These are phyloP conservation scores for Boletus subcaerulescens DNA, from an alignment of 768 basidiomycete species.

Conservation along the genomic window DNA sequence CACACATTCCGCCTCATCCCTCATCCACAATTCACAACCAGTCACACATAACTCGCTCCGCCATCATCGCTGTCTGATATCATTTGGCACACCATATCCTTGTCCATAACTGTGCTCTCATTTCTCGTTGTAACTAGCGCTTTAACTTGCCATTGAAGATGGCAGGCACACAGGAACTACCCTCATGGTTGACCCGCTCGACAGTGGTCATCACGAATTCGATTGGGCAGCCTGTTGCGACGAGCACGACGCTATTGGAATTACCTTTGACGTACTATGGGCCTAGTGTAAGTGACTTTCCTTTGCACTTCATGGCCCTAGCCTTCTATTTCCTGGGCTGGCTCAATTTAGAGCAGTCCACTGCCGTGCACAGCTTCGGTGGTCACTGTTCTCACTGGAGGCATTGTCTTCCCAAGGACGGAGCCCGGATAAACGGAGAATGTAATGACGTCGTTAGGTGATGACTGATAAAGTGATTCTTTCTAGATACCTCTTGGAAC, in stretches of 20 bases:
- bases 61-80: conserved; percentile 2
- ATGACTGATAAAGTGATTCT: conserved; percentile 11
- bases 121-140: not conserved
- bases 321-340: not conserved
- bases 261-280: conserved; percentile 81
- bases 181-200: conserved; percentile 67
- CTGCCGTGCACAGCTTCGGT: not conserved
- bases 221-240: conserved; percentile 52
- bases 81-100: conserved; percentile 2
- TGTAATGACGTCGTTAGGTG: conserved; percentile 8
- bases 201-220: conserved; percentile 51
- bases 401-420: not conserved
- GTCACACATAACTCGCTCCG: not conserved
- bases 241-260: conserved; percentile 56
- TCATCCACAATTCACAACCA: conserved; percentile 4
- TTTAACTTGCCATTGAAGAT: conserved; percentile 17
- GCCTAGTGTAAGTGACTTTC: conserved; percentile 60
- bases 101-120: conserved; percentile 6
- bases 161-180: conserved; percentile 58
- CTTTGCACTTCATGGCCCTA: not conserved
- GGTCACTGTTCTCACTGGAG: not conserved
- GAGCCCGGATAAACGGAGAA: not conserved
- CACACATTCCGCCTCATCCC: conserved; percentile 29
- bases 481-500: conserved; percentile 70
- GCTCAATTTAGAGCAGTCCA: not conserved